Evolutionary conservation across 2,329 filamentous ascomycete genomes (phyloP).

Genomic region (Monosporascus sp.): DNA sequence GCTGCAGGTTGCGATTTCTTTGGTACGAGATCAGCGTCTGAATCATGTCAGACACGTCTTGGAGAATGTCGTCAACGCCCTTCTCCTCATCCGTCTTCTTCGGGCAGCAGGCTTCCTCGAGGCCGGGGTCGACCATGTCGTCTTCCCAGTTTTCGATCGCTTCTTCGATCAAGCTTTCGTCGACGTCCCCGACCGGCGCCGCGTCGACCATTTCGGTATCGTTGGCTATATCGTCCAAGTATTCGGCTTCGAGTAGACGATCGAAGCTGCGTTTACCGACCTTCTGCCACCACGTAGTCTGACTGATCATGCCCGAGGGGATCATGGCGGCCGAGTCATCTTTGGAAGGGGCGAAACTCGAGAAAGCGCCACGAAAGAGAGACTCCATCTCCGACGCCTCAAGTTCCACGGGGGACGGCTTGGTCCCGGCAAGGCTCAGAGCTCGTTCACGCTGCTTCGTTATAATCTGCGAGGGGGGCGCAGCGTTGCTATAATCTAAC

Average conservation of each 20-base stretch:
- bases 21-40: slow-evolving; percentile 75
- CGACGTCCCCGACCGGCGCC: slow-evolving; percentile 33
- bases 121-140: slow-evolving; percentile 50
- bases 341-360: slow-evolving; percentile 70
- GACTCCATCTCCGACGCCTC: slow-evolving; percentile 66
- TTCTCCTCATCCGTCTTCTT: slow-evolving; percentile 50
- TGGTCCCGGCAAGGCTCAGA: slow-evolving; percentile 58
- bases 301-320: slow-evolving; percentile 60
- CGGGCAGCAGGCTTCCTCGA: slow-evolving; percentile 47
- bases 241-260: slow-evolving; percentile 53
- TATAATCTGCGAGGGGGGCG: slow-evolving; percentile 47
- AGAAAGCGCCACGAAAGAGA: slow-evolving; percentile 72
- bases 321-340: slow-evolving; percentile 69
- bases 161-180: slow-evolving; percentile 48
- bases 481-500: slow-evolving; percentile 64
- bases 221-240: slow-evolving; percentile 29
- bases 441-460: slow-evolving; percentile 68
- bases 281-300: slow-evolving; percentile 70
- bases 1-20: slow-evolving; percentile 67
- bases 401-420: slow-evolving; percentile 50
- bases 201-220: slow-evolving; percentile 26
- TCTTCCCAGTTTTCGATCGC: slow-evolving; percentile 57
- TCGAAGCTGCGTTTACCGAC: slow-evolving; percentile 62
- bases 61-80: slow-evolving; percentile 63
- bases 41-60: slow-evolving; percentile 70